Evolutionary conservation across 441 rosid genomes (phyloP).

Genomic region (Raphanus hybrid): DNA sequence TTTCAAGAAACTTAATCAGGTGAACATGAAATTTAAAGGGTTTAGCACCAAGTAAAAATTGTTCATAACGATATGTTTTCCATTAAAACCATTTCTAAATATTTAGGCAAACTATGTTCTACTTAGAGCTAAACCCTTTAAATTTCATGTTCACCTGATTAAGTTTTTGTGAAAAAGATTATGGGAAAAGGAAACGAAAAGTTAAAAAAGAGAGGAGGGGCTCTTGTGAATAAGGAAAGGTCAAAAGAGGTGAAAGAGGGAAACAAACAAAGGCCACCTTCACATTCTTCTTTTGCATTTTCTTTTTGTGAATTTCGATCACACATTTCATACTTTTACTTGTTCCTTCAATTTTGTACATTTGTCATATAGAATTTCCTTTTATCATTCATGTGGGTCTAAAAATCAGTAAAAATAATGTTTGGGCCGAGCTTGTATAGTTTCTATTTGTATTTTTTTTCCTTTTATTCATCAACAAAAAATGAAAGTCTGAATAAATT

Average conservation of each 20-base stretch:
- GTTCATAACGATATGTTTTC: neutral
- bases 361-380: neutral
- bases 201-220: neutral
- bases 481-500: neutral
- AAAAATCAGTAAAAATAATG: neutral
- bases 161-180: neutral
- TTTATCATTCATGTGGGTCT: no score
- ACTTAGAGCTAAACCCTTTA: no score
- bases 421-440: neutral
- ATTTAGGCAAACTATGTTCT: no score
- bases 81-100: neutral
- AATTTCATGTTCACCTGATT: no score
- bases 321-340: neutral
- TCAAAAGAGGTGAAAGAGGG: slow-evolving; percentile 1
- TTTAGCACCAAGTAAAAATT: neutral
- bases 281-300: neutral
- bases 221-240: slow-evolving; percentile 1
- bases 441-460: neutral
- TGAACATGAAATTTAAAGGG: neutral
- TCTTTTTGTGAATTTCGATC: neutral
- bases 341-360: slow-evolving; percentile 1
- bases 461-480: neutral
- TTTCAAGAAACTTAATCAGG: neutral
- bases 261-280: neutral
- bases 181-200: neutral